Evolutionary conservation across 164 flowering plant genomes (phyloP), one percentile per base, ranked within the genome.

Genomic region (Stephania cephalantha): DNA sequence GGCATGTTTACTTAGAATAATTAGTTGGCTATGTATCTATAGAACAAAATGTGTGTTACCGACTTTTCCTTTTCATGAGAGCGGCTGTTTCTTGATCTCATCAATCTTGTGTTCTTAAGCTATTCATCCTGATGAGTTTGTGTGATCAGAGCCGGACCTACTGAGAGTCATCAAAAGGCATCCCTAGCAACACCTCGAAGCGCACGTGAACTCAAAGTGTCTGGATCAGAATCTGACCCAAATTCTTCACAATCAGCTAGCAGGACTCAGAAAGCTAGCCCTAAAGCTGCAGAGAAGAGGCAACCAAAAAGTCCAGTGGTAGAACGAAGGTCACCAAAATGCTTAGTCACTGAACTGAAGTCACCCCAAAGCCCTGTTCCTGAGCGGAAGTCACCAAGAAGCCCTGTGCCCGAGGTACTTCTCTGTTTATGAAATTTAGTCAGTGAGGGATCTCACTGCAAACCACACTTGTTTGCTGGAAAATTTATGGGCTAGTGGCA

Each of bases 241-340:
- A 73, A 81, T 66, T 74, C 88, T 18, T 84, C 94, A n/a, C 78
- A 79, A 67, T 75, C 86, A 5, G 74, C 82, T 2, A 85, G 74
- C 81, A 89, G 79, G 82, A 85, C 88, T 6, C 87, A 90, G 44
- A 92, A 89, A 80, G 90, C 82, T 1, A 82, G 97, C 74, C 96
- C 95, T 52, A 94, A 91, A 85, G 87, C 86, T 13, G 58, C 50
- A 22, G 93, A 89, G 44, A 90, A 89, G 25, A 88, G 82, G 75
- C 85, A 95, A 73, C 97, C 97, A 2, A 85, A 87, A 61, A 61
- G 66, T 61, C 66, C 66, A 18, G 66, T 61, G 25, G 52, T 50
- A 22, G 94, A 90, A 46, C 91, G 91, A 29, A 88, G 82, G 77
- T 88, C 97, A 73, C 98, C 97, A 1, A 85, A 87, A 80, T 90